Evolutionary conservation across 1,284 basidiomycete species (phyloP), one percentile per base, ranked within the genome.

Genomic region (Ustilago esculenta): DNA sequence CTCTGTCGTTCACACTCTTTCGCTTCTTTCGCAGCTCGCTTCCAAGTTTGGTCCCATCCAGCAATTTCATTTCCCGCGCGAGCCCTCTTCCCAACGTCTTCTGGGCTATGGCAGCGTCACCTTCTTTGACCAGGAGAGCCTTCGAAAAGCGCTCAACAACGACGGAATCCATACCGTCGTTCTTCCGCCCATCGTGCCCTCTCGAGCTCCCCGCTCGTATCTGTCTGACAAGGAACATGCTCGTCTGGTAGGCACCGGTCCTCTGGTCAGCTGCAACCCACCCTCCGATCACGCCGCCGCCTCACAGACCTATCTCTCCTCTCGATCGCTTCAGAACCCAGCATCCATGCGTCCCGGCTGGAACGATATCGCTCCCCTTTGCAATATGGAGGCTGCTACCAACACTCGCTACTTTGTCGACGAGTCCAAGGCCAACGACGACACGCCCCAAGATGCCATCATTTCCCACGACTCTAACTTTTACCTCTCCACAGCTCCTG

Each of bases 1-100:
- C 39, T 67, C 69, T n/a, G 47, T 66, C 25, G 49, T 54, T 10
- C 69, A 72, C 32, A 64, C 69, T 2, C 64, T 72, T 18, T 52
- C 69, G 5, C 48, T 72, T 3, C 46, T 68, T 21, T 41, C 59
- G 2, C 58, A 67, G 34, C 44, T 72, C 10, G 58, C 69, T 14
- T 20, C 53, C 34, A 58, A 54, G 36, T 63, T 72, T 20, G 69
- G 69, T 2, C 57, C 59, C 15, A 58, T 72, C 11, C 52, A 63
- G 25, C 42, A 47, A 32, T 72, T 72, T 40, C 69, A 72, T 41
- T 72, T 67, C 21, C 69, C 69, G 3, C 63, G 69, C 24, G 64
- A 67, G 8, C 59, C 64, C 5, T 32, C 23, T 8, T 32, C 51
- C 3, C 55, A 67, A 21, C 32, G 52, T 5, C 43, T 67, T 2